phyloP scores from a whole-genome alignment of 768 basidiomycete species.

The Pisolithus orientalis region DNA sequence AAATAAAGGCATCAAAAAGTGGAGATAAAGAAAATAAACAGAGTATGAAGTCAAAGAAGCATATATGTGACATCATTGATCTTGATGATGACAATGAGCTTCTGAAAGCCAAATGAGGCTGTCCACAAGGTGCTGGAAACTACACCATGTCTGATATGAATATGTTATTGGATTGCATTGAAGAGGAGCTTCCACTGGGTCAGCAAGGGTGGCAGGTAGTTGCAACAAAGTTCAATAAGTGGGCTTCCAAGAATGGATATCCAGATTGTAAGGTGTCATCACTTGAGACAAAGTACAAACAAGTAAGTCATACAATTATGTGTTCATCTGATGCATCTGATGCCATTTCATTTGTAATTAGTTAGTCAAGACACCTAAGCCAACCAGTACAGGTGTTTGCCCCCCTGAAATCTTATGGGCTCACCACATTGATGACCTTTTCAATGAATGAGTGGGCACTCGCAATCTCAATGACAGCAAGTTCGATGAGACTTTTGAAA shows the following conservation, averaged over 20 bases:
- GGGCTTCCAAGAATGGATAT: not conserved
- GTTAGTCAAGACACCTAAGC: slow-evolving; percentile 20
- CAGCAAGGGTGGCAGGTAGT: slow-evolving; percentile 2
- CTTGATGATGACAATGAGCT: not conserved
- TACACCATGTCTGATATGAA: not conserved
- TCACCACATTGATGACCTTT: slow-evolving; percentile 19
- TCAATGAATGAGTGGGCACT: slow-evolving; percentile 19
- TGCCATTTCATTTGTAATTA: not conserved
- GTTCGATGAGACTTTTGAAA: not conserved
- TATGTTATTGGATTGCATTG: not conserved
- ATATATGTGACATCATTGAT: not conserved
- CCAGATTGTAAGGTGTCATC: not conserved
- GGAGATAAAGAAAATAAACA: not conserved
- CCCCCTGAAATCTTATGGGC: slow-evolving; percentile 18
- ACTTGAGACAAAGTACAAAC: slow-evolving; percentile 21
- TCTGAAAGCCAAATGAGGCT: not conserved
- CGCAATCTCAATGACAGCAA: slow-evolving; percentile 18
- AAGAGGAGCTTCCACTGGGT: not conserved
- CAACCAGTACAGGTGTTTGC: slow-evolving; percentile 18
- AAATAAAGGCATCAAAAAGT: not conserved
- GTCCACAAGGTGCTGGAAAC: not conserved
- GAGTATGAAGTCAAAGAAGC: not conserved
- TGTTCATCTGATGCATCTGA: not conserved
- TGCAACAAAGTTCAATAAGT: not conserved
- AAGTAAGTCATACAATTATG: slow-evolving; percentile 5